Evolutionary conservation across 768 basidiomycete genomes (phyloP), one percentile per base, ranked within the genome.

Genomic region (Mycena chlorophos): DNA sequence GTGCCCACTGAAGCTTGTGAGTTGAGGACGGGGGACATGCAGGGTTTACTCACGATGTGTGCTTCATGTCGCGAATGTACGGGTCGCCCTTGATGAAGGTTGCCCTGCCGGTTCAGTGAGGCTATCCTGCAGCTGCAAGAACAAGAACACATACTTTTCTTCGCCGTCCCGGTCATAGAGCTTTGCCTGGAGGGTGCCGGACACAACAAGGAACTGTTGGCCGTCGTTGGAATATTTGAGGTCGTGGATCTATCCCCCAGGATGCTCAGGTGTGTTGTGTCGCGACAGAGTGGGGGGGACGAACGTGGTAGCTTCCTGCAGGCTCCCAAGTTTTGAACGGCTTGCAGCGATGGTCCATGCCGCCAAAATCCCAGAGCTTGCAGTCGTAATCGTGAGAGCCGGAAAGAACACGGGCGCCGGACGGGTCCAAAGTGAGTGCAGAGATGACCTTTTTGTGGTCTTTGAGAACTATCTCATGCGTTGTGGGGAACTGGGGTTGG

Each of bases 361-460:
- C 97, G 63, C 96, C 96, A 72, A 98, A 98, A 72, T 99, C 97
- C 95, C 96, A 99, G 51, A 99, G 72, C 74, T 98, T 98, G 72
- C 89, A 87, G 71, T 99, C 97, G 68, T 98, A 98, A 70, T 99
- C 97, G 73, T 98, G 89, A 19, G 92, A 92, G 16, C 97, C 97
- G 8, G 92, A 90, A 17, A 91, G 73, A 27, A 99, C 74, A 30
- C 97, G 85, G 13, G 96, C 94, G 55, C 97, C 97, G 20, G 95
- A 91, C 5, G 94, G 91, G 71, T 99, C 97, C 45, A 98, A 75
- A 0, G 94, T 80, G 19, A 99, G 76, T 3, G 97, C 94, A 22
- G 95, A 93, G 19, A 98, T 86, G 51, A 97, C 93, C 75, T 98
- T 99, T 14, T 83, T 88, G 68, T 99, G 97, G 72, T 98, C 95